phyloP scores from a whole-genome alignment of 176 grass and related monocot species.

The Luzula sylvatica region DNA sequence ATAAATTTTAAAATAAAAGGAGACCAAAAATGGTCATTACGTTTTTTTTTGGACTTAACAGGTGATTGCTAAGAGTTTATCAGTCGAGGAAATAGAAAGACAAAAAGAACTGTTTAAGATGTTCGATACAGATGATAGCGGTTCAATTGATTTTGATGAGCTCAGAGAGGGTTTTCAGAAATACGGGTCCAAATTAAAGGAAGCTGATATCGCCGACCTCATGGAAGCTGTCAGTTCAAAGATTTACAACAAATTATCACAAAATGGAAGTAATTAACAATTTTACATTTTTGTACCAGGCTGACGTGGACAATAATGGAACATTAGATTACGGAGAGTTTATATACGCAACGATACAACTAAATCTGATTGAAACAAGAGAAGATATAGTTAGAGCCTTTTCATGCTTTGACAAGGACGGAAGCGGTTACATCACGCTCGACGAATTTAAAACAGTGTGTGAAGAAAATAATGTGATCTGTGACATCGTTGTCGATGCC shows the following conservation, averaged over 20 bases:
- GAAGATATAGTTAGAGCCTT: slow-evolving; percentile 53
- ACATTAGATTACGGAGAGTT: slow-evolving; percentile 63
- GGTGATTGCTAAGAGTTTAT: slow-evolving; percentile 77
- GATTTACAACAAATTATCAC: slow-evolving; percentile 11
- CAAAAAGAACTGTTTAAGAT: slow-evolving; percentile 64
- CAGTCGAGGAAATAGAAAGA: slow-evolving; percentile 67
- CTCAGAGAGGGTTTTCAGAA: slow-evolving; percentile 58
- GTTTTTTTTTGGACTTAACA: slow-evolving; percentile 21
- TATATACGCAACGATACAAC: slow-evolving; percentile 52
- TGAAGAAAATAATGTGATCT: slow-evolving; percentile 58
- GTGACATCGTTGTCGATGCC: slow-evolving; percentile 47
- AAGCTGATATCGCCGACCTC: slow-evolving; percentile 56
- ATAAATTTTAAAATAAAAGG: no score
- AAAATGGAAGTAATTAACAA: no score
- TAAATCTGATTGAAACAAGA: slow-evolving; percentile 45
- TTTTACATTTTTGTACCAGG: slow-evolving; percentile 18
- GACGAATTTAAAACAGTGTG: slow-evolving; percentile 54
- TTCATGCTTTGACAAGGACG: slow-evolving; percentile 61
- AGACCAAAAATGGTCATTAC: slow-evolving; percentile 8
- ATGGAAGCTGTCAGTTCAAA: slow-evolving; percentile 61
- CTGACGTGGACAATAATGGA: slow-evolving; percentile 51
- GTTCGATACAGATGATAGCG: slow-evolving; percentile 62
- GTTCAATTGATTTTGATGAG: slow-evolving; percentile 69
- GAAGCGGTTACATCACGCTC: slow-evolving; percentile 54
- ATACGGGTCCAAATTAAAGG: slow-evolving; percentile 51